These are phyloP conservation scores for Monilinia fructicola DNA, from an alignment of 2,329 filamentous ascomycete species.

Conservation along the genomic window DNA sequence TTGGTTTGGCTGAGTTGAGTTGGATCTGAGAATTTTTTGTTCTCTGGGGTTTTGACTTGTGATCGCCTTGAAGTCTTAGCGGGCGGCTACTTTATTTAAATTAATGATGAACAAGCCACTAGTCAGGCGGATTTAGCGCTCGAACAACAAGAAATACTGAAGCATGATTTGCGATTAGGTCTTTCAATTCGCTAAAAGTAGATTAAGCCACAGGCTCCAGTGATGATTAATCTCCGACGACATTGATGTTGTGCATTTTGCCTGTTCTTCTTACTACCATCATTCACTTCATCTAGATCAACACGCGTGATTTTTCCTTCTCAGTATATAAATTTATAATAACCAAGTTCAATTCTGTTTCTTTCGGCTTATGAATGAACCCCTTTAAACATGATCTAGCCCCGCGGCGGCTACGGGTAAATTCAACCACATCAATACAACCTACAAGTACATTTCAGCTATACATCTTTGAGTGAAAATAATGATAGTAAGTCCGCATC, in stretches of 20 bases:
- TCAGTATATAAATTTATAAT: not conserved
- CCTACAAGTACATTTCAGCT: not conserved
- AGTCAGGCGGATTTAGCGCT: not conserved
- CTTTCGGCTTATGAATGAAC: not conserved
- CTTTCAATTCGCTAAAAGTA: not conserved
- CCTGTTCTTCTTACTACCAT: not conserved
- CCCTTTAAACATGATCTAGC: not conserved
- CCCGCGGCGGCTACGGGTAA: not conserved
- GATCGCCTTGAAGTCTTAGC: not conserved
- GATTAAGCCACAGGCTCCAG: conserved; percentile 4
- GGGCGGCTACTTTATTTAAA: not conserved
- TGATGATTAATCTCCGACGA: not conserved
- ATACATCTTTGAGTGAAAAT: not conserved
- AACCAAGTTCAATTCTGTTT: not conserved
- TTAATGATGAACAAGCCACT: not conserved
- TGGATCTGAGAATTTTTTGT: not conserved
- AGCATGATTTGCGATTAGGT: not conserved
- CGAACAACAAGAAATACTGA: not conserved
- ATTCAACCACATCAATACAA: not conserved
- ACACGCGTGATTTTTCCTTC: too few relatives aligned
- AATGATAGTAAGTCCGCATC: not conserved
- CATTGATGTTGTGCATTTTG: not conserved
- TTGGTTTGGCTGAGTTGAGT: too few relatives aligned
- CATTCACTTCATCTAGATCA: not conserved
- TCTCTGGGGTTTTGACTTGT: not conserved